Conservation (phyloP, 2,329 filamentous ascomycete species). For the Ustulina deusta region DNA sequence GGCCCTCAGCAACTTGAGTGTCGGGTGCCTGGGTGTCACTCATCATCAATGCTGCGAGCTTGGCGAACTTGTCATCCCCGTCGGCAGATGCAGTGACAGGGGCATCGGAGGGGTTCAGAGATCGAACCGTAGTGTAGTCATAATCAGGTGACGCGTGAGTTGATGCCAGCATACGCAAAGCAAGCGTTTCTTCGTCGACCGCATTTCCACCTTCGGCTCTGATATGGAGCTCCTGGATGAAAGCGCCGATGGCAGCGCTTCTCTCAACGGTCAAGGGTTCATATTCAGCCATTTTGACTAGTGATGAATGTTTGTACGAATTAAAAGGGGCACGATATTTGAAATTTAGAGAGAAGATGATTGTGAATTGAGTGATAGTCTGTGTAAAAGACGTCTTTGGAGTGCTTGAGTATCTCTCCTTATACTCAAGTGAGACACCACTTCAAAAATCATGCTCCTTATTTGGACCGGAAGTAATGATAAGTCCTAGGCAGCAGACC, state of each 20-base stretch:
- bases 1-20: not conserved
- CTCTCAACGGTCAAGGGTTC: not conserved
- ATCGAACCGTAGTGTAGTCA: not conserved
- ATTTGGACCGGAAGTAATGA: not conserved
- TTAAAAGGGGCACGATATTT: not conserved
- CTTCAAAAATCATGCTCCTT: not conserved
- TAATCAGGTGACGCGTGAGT: not conserved
- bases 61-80: constrained; percentile 1
- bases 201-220: not conserved
- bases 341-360: not conserved
- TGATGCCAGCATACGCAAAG: not conserved
- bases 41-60: not conserved
- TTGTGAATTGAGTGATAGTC: not conserved
- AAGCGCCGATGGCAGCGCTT: not conserved
- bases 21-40: not conserved
- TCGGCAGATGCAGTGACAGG: not conserved
- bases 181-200: not conserved
- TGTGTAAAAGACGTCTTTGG: not conserved
- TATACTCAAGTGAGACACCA: constrained; percentile 1
- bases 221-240: constrained; percentile 1
- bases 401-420: constrained; percentile 1
- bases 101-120: constrained; percentile 2
- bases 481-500: not conserved
- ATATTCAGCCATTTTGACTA: not conserved
- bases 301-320: not conserved